Evolutionary conservation across 108 stramenopile genomes (phyloP).

Genomic region (Schizochytrium sp.): DNA sequence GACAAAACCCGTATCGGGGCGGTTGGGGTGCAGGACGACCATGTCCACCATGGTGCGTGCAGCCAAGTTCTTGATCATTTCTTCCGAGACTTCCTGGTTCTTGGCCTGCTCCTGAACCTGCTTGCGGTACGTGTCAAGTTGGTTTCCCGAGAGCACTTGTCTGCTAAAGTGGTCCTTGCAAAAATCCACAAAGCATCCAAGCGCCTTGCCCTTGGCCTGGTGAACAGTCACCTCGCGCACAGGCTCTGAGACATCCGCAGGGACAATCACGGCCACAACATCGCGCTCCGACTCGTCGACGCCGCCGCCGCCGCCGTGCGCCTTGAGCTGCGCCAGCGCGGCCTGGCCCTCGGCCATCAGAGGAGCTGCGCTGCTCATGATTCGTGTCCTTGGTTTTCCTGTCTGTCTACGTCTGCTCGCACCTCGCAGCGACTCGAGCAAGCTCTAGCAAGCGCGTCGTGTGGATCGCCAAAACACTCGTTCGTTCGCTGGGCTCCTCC

Average conservation of each 20-base stretch:
- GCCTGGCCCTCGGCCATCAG: neutral
- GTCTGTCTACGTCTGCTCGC: no score
- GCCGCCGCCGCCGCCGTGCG: neutral
- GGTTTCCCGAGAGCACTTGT: neutral
- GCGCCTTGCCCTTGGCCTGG: neutral
- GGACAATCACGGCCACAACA: neutral
- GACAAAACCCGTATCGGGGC: neutral
- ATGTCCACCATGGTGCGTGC: neutral
- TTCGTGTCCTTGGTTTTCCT: neutral
- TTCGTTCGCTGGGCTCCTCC: no score
- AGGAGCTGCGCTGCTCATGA: neutral
- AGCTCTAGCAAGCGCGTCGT: no score
- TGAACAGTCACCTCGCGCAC: neutral
- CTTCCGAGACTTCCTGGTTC: neutral
- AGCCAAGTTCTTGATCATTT: neutral
- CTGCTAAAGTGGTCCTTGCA: constrained; percentile 2
- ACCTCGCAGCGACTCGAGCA: no score
- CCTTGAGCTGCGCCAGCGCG: neutral
- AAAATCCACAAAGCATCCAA: neutral
- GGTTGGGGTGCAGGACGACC: constrained; percentile 9
- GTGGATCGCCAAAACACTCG: no score
- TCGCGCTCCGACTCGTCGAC: neutral
- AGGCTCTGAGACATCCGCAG: neutral
- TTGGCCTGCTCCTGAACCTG: constrained; percentile 14
- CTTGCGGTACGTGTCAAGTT: neutral